A percentile compares a stretch with the other conserved stretches of the same genome.
These are phyloP conservation scores for Trametes hirsuta DNA, from an alignment of 1,284 basidiomycete species.

Conservation along the genomic window DNA sequence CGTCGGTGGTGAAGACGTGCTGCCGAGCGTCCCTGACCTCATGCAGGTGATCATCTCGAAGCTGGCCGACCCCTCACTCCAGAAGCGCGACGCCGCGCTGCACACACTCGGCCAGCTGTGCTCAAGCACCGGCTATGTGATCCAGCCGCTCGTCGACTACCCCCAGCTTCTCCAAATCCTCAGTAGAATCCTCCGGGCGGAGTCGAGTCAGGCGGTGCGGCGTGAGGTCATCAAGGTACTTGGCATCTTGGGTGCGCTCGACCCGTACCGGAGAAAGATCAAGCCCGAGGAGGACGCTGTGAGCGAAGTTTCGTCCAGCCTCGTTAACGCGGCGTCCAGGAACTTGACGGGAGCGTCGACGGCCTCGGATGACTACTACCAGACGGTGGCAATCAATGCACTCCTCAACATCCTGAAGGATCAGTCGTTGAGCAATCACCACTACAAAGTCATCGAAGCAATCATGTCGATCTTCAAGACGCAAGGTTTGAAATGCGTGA, in stretches of 20 bases:
- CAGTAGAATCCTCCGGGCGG: constrained; percentile 86
- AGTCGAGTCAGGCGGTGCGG: constrained; percentile 76
- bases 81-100: constrained; percentile 93
- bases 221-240: constrained; percentile 94
- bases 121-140: constrained; percentile 95
- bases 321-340: constrained; percentile 53
- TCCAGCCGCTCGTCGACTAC: constrained; percentile 89
- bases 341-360: constrained; percentile 44
- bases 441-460: constrained; percentile 95
- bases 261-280: constrained; percentile 93
- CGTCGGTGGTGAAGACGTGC: constrained; percentile 93
- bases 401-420: constrained; percentile 91
- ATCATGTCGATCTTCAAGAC: constrained; percentile 99
- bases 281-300: constrained; percentile 78
- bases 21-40: constrained; percentile 82
- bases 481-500: constrained; percentile 95
- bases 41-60: constrained; percentile 91
- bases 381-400: constrained; percentile 93
- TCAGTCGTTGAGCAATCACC: constrained; percentile 82
- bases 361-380: constrained; percentile 93
- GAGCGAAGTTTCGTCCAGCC: constrained; percentile 68
- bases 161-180: constrained; percentile 90
- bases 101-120: constrained; percentile 95
- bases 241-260: constrained; percentile 96
- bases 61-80: constrained; percentile 83